A percentile compares a stretch with the other conserved stretches of the same genome.
These are phyloP conservation scores for Aureobasidium pullulans DNA, from an alignment of 2,329 filamentous ascomycete species.

Conservation along the genomic window DNA sequence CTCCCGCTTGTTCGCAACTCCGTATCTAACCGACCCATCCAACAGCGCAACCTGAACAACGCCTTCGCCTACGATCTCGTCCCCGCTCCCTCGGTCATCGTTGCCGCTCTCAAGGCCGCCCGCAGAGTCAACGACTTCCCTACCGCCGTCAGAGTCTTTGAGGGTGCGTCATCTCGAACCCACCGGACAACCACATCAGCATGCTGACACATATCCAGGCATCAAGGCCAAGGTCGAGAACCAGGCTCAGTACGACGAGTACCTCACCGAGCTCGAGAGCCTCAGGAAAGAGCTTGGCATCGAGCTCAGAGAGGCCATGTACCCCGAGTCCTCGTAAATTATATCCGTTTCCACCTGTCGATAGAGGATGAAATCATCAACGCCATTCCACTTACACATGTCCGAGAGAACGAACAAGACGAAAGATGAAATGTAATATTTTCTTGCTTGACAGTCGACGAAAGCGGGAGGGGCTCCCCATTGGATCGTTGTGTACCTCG, in stretches of 20 bases:
- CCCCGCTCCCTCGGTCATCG: conserved; percentile 83
- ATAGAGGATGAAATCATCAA: conserved; percentile 11
- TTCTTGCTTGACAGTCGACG: not conserved
- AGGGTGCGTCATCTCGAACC: conserved; percentile 57
- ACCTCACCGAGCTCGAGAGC: conserved; percentile 85
- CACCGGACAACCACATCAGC: not conserved
- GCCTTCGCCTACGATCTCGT: conserved; percentile 99
- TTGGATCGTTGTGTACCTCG: not conserved
- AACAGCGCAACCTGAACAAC: conserved; percentile 92
- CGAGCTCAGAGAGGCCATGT: conserved; percentile 84
- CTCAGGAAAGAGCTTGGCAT: conserved; percentile 91
- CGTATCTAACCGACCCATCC: not conserved
- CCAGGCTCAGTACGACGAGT: conserved; percentile 93
- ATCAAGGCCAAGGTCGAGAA: conserved; percentile 99
- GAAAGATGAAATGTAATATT: not conserved
- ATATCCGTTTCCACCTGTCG: not conserved
- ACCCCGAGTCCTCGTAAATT: conserved; percentile 48
- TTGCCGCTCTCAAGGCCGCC: conserved; percentile 85
- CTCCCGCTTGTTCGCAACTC: not conserved
- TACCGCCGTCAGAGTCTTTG: conserved; percentile 95
- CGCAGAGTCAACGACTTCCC: conserved; percentile 97
- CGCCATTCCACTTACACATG: conserved; percentile 2
- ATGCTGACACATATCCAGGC: conserved; percentile 45
- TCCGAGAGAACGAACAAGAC: not conserved
- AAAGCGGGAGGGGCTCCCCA: not conserved